Conservation (phyloP, 176 grass and related monocot species). For the Oryza longistaminata region DNA sequence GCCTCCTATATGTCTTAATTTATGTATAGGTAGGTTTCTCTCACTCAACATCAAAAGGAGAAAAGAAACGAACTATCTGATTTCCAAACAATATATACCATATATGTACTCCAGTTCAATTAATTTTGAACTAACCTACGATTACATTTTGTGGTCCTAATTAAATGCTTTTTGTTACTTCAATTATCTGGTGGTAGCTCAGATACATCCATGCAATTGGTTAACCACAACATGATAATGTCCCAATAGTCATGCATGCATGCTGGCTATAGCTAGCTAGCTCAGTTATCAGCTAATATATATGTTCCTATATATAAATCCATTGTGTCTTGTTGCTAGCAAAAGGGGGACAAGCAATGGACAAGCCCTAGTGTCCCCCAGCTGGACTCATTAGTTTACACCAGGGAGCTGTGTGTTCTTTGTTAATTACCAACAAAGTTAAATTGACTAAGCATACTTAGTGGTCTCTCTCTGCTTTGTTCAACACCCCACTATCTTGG, state of each 20-base stretch:
- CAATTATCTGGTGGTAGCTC: neutral
- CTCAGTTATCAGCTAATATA: neutral
- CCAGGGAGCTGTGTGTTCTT: constrained; percentile 4
- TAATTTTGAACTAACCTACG: too few species aligned
- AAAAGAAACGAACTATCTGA: neutral
- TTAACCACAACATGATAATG: neutral
- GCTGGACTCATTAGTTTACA: constrained; percentile 43
- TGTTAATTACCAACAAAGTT: neutral
- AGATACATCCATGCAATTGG: neutral
- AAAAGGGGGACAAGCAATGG: constrained; percentile 38
- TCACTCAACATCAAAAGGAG: neutral
- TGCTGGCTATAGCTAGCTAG: neutral
- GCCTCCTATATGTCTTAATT: neutral
- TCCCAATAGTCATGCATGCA: neutral
- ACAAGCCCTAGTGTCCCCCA: constrained; percentile 58
- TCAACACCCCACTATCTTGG: constrained; percentile 29
- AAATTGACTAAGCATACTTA: constrained; percentile 3
- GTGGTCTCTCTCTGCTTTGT: constrained; percentile 1
- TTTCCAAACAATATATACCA: too few species aligned
- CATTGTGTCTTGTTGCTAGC: constrained; percentile 34
- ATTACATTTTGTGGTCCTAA: neutral
- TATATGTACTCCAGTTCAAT: too few species aligned
- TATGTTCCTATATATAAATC: neutral
- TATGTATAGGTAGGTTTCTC: neutral
- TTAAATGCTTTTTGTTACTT: neutral